These are phyloP conservation scores for Fraxinus americana DNA, from an alignment of 257 asterid genomes.

Conservation along the genomic window DNA sequence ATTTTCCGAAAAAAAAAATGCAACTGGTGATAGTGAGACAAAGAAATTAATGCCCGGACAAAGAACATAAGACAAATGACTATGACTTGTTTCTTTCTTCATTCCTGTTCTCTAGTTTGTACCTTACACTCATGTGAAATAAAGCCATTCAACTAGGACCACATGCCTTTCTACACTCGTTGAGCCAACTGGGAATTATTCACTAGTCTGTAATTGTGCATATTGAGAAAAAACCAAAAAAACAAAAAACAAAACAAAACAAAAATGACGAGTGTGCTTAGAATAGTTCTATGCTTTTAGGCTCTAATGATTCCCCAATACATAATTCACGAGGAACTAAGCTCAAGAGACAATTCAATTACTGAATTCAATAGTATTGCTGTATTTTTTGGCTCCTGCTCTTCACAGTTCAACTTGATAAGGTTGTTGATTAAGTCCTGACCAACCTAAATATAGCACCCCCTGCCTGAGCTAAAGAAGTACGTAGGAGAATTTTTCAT, in stretches of 20 bases:
- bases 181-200: neutral
- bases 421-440: no score
- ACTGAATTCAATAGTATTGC: no score
- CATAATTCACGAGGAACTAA: no score
- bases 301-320: neutral
- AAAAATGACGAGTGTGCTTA: neutral
- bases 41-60: neutral
- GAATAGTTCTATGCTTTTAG: neutral
- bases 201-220: neutral
- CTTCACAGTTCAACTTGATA: no score
- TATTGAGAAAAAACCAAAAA: neutral
- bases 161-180: neutral
- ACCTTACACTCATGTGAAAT: slow-evolving; percentile 14
- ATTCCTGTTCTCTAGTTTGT: slow-evolving; percentile 27
- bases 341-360: no score
- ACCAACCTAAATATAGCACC: no score
- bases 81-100: slow-evolving; percentile 19
- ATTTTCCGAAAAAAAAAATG: no score
- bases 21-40: neutral
- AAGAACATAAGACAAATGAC: slow-evolving; percentile 12
- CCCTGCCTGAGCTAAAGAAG: neutral
- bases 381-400: no score
- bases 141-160: slow-evolving; percentile 9
- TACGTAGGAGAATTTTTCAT: neutral
- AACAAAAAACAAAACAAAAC: no score